A percentile compares a stretch with the other conserved stretches of the same genome.
Conservation (phyloP, 2,329 filamentous ascomycete species). For the Paecilomyces sp. region DNA sequence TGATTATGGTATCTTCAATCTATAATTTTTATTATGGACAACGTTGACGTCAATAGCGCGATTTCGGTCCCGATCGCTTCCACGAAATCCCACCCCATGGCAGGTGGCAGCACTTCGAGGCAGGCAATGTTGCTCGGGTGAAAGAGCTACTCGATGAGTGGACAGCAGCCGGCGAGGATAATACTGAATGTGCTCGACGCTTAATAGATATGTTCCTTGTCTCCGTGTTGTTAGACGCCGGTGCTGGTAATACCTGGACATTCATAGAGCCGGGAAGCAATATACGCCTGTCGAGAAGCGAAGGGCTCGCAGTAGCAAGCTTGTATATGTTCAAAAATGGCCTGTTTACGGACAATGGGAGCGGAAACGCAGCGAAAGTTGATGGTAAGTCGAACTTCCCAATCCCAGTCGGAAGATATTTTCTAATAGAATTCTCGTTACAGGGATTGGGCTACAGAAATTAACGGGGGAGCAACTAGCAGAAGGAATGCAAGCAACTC, state of each 20-base stretch:
- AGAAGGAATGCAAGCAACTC: conserved; percentile 38
- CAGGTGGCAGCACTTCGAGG: conserved; percentile 58
- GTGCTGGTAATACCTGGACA: conserved; percentile 45
- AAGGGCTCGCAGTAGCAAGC: conserved; percentile 46
- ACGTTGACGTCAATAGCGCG: conserved; percentile 31
- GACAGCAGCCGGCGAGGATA: conserved; percentile 36
- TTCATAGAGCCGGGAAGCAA: conserved; percentile 33
- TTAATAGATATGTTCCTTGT: conserved; percentile 57
- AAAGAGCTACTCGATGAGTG: conserved; percentile 39
- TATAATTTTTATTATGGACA: background rate
- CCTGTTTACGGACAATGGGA: conserved; percentile 25
- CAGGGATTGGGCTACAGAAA: conserved; percentile 23
- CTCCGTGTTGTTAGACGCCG: conserved; percentile 52
- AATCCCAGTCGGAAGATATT: background rate
- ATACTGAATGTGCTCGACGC: conserved; percentile 44
- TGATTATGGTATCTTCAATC: conserved; percentile 33
- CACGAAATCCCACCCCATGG: conserved; percentile 48
- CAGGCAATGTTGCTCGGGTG: conserved; percentile 47
- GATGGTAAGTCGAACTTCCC: conserved; percentile 23
- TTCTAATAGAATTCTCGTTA: background rate
- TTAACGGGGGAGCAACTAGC: conserved; percentile 28
- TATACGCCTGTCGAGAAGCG: conserved; percentile 26
- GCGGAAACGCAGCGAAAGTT: conserved; percentile 16
- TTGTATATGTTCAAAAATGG: conserved; percentile 44
- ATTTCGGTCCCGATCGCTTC: conserved; percentile 44